Base-by-base conservation (phyloP, 139 green algal genomes). In the Tetratostichococcus sp. region DNA sequence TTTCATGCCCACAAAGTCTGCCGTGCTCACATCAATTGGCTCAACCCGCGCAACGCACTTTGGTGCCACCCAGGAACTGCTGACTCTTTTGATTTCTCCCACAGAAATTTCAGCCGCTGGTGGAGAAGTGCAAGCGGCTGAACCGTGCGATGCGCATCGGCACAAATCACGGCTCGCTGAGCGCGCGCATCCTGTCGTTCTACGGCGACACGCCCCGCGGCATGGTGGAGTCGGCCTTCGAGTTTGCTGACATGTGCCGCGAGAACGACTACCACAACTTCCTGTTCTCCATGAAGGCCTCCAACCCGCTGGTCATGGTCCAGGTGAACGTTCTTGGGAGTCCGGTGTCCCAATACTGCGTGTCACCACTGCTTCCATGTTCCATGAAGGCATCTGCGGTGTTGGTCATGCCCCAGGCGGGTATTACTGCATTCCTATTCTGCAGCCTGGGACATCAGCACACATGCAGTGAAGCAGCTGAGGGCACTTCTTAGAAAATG, bases 261-360 rank as follows among this genome's bases (percentile, higher is more conserved):
- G 95, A 97, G 83, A 75, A 91, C 32, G 95, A 98, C 89, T 99
- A 96, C 90, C 95, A 99, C 88, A 99, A 99, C 88, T 98, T 99
- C 72, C 68, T 98, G 42, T 99, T 99, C 88, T 95, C 86, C 80
- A 99, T 99, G 95, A 99, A 99, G 90, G 94, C 95, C 23, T 94
- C 86, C 83, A 98, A 98, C 85, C 94, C 95, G 0, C 81, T 97
- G 74, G 93, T 98, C 67, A 98, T 98, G 95, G 93, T 98, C 34
- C 75, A 86, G 50, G 50, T 62, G 50, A 25, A 14, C 14, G 14
- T 8, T 8, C 8, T 50, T 50, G 8, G 14, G 39, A 14, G 39
- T 50, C 14, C 39, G 39, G 8, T 8, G 8, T 8, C 39, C 39
- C 14, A 22, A 50, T 8, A 22, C 8, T 50, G 14, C 14, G 39